Base-by-base conservation (phyloP, 2,329 filamentous ascomycete species). In the Trichoderma lentiforme region DNA sequence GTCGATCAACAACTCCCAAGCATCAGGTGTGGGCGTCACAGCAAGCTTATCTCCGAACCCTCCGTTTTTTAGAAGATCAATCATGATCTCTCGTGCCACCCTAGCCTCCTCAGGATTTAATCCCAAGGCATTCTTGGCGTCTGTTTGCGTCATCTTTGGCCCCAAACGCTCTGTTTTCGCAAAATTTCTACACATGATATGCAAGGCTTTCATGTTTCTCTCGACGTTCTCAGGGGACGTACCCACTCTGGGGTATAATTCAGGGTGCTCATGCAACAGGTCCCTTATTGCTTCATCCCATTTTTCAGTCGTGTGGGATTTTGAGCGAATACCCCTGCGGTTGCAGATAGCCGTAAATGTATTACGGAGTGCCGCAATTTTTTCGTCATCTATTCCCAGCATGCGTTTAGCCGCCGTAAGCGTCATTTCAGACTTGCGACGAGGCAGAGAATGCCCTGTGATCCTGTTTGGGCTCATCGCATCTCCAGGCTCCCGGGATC, bases 141-240 rank as follows among this genome's bases (percentile, higher is more conserved):
- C 91, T 1, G 89, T 87, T 58, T 95, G 87, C 1, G 89, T 91
- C 86, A 95, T 90, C n/a, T 88, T 85, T 39, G 85, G 86, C 63
- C 90, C 14, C 84, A 89, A 76, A 21, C 93, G 89, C 84, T 95
- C 90, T 24, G 92, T 86, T 81, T 96, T 96, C 1, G 92, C 95
- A 34, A 95, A 92, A 81, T 95, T 93, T 32, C 89, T 91, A 77
- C 92, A 94, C 28, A 97, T 90, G 60, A 94, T 88, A 78, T 97
- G 93, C 6, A 97, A 83, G 0, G 93, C 92, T 60, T 93, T 84
- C 47, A 86, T 86, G 78, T 91, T 92, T 56, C 86, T 84, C 57
- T 92, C 89, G 18, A 87, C 80, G 26, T 90, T 84, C 3, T 87
- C 86, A 30, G 87, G 85, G 57, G 89, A 85, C 7, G 85, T 62